Evolutionary conservation across 1,284 basidiomycete species (phyloP), one percentile per base, ranked within the genome.

Genomic region (Papiliotrema flavescens): DNA sequence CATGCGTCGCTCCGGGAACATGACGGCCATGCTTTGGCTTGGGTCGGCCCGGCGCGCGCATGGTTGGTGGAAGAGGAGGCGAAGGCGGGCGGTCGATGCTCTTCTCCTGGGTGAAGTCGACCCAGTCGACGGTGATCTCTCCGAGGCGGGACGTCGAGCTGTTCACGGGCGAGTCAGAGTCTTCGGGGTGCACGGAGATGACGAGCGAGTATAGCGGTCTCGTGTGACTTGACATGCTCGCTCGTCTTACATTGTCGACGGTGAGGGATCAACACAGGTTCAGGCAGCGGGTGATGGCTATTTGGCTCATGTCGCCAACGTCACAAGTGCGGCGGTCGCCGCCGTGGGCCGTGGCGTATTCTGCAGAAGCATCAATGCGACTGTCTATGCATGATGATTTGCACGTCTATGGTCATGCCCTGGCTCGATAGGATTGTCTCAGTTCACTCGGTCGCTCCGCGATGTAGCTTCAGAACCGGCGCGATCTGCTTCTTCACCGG

Each of bases 41-140:
- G 13, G 40, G 22, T 32, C n/a, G 15, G 7, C 47, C 17, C 19
- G 46, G 11, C 28, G 6, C 28, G 28, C 28, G 39, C 41, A 28
- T 22, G 1, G n/a, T 55, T 4, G 34, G 11, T 42, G 19, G 34
- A 3, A 15, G 20, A 20, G 51, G 36, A 19, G 36, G 15, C 19
- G 39, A n/a, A 23, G 36, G 42, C 15, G 48, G 53, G 15, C 45
- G 20, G 39, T 71, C 68, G 20, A 62, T 37, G 43, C 56, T 63
- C 63, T 75, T 75, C 64, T 74, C 71, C 22, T 69, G 60, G 11
- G 70, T 73, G 40, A 75, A 71, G 55, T 75, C 73, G 15, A 75
- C 59, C 70, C 70, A 75, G 53, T 75, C 73, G 17, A 75, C 70
- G 17, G 63, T 63, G 57, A 74, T 73, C n/a, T 71, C 68, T 32